phyloP scores from a whole-genome alignment of 2,329 filamentous ascomycete genomes.

The Colletotrichum phormii region DNA sequence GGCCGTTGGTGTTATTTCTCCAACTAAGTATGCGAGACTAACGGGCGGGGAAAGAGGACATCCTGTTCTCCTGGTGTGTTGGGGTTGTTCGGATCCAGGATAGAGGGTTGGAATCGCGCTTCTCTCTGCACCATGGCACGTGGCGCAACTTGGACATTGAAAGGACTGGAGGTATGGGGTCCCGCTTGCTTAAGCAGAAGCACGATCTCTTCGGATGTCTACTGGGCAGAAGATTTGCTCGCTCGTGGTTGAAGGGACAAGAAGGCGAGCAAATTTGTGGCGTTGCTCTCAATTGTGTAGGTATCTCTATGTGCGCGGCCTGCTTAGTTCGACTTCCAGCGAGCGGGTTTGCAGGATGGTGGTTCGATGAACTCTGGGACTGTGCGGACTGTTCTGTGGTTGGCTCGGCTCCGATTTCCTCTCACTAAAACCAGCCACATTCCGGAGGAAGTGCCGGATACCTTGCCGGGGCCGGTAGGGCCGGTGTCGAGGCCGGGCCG shows the following conservation, averaged over 20 bases:
- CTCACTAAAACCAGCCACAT: background rate
- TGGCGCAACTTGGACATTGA: background rate
- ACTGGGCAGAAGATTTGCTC: background rate
- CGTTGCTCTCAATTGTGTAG: background rate
- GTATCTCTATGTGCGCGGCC: background rate
- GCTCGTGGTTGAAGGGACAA: background rate
- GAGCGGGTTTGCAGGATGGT: background rate
- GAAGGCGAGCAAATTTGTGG: background rate
- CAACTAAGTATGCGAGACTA: background rate
- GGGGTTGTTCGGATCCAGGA: background rate
- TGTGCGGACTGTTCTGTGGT: background rate
- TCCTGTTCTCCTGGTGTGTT: background rate
- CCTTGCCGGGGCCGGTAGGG: background rate
- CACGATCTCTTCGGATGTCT: background rate
- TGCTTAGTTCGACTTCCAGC: background rate
- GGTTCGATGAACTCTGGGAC: background rate
- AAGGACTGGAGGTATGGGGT: background rate
- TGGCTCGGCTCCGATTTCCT: constrained; percentile 7
- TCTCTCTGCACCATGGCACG: background rate
- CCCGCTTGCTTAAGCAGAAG: background rate
- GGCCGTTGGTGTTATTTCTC: background rate
- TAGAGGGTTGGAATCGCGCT: background rate
- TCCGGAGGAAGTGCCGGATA: background rate
- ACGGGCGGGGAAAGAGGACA: background rate
- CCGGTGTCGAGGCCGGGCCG: background rate